phyloP scores from a whole-genome alignment of 345 rosid species.

The Rhodomyrtus tomentosa region DNA sequence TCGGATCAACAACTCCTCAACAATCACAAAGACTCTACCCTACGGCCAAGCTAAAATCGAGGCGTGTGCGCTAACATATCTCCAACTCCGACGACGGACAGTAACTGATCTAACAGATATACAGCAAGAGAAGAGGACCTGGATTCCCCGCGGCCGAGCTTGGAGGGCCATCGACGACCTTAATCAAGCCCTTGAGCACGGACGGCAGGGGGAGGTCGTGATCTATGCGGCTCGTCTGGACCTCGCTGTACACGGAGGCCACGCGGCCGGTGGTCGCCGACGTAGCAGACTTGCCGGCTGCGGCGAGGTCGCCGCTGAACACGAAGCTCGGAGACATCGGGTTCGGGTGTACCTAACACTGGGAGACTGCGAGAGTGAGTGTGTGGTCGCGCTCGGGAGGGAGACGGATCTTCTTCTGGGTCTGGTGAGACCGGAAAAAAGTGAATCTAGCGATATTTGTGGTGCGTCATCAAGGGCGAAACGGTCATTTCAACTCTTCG shows the following conservation, averaged over 20 bases:
- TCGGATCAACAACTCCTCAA: not conserved
- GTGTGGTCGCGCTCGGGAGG: not conserved
- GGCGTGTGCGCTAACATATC: not conserved
- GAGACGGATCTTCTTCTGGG: too few species aligned
- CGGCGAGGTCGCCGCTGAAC: conserved; percentile 20
- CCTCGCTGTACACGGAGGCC: conserved; percentile 73
- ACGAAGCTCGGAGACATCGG: conserved; percentile 57
- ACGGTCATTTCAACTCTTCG: conserved; percentile 3
- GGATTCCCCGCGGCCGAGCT: conserved; percentile 96
- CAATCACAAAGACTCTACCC: not conserved
- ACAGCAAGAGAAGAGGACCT: conserved; percentile 17
- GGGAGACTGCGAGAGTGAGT: not conserved
- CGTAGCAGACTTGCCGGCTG: conserved; percentile 15
- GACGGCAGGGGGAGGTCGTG: conserved; percentile 77
- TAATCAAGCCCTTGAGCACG: conserved; percentile 52
- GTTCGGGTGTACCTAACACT: conserved; percentile 4
- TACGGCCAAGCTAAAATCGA: not conserved
- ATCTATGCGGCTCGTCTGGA: conserved; percentile 70
- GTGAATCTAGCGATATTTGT: not conserved
- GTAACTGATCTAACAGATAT: not conserved
- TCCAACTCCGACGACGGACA: not conserved
- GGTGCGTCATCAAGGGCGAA: not conserved
- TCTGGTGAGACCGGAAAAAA: too few species aligned
- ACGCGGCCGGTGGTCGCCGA: conserved; percentile 30
- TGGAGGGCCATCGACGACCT: conserved; percentile 72